phyloP scores from a whole-genome alignment of 2,329 filamentous ascomycete species.

The Claviceps purpurea region DNA sequence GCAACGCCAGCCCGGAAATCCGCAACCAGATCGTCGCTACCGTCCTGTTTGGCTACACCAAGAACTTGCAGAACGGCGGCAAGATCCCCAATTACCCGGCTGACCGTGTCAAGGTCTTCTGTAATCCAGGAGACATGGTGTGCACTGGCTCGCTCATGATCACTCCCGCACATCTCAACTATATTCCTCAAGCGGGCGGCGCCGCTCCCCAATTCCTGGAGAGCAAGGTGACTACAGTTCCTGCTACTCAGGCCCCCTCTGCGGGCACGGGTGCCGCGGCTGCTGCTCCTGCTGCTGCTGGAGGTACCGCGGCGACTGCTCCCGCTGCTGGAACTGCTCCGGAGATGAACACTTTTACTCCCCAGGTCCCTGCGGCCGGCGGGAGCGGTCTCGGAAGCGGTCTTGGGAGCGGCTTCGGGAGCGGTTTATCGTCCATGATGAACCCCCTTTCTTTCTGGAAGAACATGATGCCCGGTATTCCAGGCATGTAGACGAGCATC shows the following conservation, averaged over 20 bases:
- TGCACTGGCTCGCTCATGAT: conserved; percentile 24
- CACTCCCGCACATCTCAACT: conserved; percentile 19
- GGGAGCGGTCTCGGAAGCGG: too few relatives aligned
- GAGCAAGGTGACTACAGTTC: neutral
- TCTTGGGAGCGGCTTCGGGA: too few relatives aligned
- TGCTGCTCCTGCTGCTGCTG: neutral
- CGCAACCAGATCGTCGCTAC: conserved; percentile 22
- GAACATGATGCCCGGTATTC: neutral
- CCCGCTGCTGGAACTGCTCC: neutral
- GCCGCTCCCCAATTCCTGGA: conserved; percentile 14
- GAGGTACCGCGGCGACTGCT: neutral
- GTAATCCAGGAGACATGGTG: conserved; percentile 21
- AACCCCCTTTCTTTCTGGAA: neutral
- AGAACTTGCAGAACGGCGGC: conserved; percentile 28
- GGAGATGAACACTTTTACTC: neutral
- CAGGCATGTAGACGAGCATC: neutral
- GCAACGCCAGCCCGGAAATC: conserved; percentile 17
- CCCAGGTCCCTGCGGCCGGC: neutral
- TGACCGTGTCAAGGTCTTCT: conserved; percentile 24
- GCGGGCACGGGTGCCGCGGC: neutral
- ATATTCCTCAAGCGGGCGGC: conserved; percentile 10
- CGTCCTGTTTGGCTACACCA: conserved; percentile 28
- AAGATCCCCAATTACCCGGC: conserved; percentile 24
- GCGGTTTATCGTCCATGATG: neutral
- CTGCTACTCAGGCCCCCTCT: neutral